A percentile compares a stretch with the other conserved stretches of the same genome.
These are phyloP conservation scores for Hypoxylon perforatum DNA, from an alignment of 495 filamentous ascomycete species.

Conservation along the genomic window DNA sequence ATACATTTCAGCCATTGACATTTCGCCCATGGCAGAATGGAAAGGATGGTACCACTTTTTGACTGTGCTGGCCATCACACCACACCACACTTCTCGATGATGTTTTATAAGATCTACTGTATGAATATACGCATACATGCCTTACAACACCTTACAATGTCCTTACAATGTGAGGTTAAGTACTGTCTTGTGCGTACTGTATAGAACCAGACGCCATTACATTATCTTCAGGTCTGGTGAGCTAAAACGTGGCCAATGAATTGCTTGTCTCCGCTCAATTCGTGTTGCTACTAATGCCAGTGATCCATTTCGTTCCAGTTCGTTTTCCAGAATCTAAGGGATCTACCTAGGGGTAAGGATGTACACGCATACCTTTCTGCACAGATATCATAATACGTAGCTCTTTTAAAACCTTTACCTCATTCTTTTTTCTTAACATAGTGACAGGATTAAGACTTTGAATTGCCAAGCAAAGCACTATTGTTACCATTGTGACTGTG, in stretches of 20 bases:
- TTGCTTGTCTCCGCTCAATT: background rate
- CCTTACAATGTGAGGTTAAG: background rate
- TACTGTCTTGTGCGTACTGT: background rate
- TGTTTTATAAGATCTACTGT: slow-evolving; percentile 16
- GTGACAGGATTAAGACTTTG: no score
- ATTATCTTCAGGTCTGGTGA: background rate
- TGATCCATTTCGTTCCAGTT: background rate
- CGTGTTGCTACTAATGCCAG: background rate
- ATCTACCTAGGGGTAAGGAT: no score
- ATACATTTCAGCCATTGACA: slow-evolving; percentile 24
- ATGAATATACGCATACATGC: background rate
- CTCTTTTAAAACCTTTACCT: no score
- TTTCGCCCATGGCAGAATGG: slow-evolving; percentile 4
- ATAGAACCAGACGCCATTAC: background rate
- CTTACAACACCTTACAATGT: background rate
- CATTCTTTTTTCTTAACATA: no score
- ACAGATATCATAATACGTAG: no score
- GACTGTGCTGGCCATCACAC: slow-evolving; percentile 37
- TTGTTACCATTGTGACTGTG: no score
- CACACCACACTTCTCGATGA: slow-evolving; percentile 26
- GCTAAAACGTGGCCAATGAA: slow-evolving; percentile 5
- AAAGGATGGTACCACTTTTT: slow-evolving; percentile 35
- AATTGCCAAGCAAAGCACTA: no score
- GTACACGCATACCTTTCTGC: no score
- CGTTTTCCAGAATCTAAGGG: background rate